Conservation (phyloP, 2,329 filamentous ascomycete genomes). For the Blastomyces parvus region DNA sequence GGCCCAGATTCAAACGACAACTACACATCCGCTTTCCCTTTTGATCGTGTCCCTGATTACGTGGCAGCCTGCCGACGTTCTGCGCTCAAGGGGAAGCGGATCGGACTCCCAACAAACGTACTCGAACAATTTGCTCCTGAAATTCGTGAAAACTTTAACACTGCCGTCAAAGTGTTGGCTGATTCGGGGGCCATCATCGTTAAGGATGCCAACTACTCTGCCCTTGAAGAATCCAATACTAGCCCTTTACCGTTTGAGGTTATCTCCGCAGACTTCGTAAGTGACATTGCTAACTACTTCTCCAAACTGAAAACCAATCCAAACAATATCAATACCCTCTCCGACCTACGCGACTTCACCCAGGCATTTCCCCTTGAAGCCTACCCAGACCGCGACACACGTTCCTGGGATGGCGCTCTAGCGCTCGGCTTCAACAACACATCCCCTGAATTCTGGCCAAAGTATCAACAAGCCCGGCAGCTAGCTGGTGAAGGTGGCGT, state of each 20-base stretch:
- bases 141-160: slow-evolving; percentile 47
- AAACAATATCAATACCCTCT: slow-evolving; percentile 43
- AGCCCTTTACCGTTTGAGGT: slow-evolving; percentile 35
- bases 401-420: slow-evolving; percentile 46
- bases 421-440: slow-evolving; percentile 48
- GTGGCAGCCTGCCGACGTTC: slow-evolving; percentile 47
- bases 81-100: slow-evolving; percentile 47
- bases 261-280: slow-evolving; percentile 50
- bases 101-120: slow-evolving; percentile 55
- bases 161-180: slow-evolving; percentile 44
- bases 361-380: slow-evolving; percentile 44
- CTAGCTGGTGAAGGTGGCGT: slow-evolving; percentile 52
- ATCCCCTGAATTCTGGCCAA: slow-evolving; percentile 47
- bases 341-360: slow-evolving; percentile 48
- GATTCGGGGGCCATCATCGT: slow-evolving; percentile 52
- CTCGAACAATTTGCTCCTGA: slow-evolving; percentile 32
- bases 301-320: slow-evolving; percentile 40
- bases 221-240: slow-evolving; percentile 37
- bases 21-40: slow-evolving; percentile 51
- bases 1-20: slow-evolving; percentile 47
- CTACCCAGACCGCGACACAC: slow-evolving; percentile 54
- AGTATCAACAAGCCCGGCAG: slow-evolving; percentile 45
- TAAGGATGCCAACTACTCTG: slow-evolving; percentile 51
- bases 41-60: slow-evolving; percentile 48
- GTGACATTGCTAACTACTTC: slow-evolving; percentile 38